A percentile compares a stretch with the other conserved stretches of the same genome.
These are phyloP conservation scores for Monilinia fructicola DNA, from an alignment of 2,329 filamentous ascomycete species.

Conservation along the genomic window DNA sequence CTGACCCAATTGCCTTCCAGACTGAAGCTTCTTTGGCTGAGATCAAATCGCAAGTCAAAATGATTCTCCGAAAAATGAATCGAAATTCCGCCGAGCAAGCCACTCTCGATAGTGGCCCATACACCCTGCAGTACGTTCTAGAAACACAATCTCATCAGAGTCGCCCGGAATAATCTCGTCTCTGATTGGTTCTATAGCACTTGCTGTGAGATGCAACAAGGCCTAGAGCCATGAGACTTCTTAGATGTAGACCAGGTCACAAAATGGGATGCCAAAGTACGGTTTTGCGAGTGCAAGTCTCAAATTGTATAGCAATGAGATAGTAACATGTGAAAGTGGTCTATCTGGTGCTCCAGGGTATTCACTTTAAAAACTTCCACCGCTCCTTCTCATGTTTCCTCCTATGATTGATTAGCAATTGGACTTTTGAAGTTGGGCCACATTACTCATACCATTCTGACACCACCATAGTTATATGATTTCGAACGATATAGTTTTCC, in stretches of 20 bases:
- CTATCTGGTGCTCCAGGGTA: neutral
- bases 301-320: neutral
- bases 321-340: neutral
- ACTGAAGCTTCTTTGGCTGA: slow-evolving; percentile 76
- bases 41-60: slow-evolving; percentile 86
- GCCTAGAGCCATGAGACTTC: neutral
- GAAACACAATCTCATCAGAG: neutral
- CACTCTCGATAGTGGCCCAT: slow-evolving; percentile 80
- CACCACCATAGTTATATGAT: slow-evolving; percentile 70
- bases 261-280: neutral
- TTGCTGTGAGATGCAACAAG: neutral
- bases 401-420: neutral
- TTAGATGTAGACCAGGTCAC: neutral
- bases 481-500: slow-evolving; percentile 78
- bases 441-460: slow-evolving; percentile 11
- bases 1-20: slow-evolving; percentile 40
- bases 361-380: neutral
- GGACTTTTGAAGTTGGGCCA: neutral
- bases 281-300: slow-evolving; percentile 4
- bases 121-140: slow-evolving; percentile 77
- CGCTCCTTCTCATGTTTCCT: too few species aligned
- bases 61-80: slow-evolving; percentile 83
- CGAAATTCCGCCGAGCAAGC: slow-evolving; percentile 89
- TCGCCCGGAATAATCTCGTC: neutral
- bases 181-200: neutral